These are phyloP conservation scores for Suillus weaverae DNA, from an alignment of 768 basidiomycete genomes.

Conservation along the genomic window DNA sequence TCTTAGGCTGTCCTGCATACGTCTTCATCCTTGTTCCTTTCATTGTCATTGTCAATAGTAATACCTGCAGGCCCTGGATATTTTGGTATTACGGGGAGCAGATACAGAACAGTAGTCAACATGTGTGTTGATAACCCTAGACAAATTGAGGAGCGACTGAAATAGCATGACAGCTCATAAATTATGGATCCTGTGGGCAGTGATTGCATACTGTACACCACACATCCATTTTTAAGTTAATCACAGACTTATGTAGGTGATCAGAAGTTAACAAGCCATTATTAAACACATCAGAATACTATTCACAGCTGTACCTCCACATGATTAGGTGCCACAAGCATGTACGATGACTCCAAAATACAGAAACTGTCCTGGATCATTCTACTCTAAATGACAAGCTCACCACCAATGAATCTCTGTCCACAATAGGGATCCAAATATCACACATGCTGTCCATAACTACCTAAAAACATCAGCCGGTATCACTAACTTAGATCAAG, in stretches of 20 bases:
- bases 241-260: not conserved
- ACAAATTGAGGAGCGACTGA: not conserved
- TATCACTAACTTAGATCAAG: not conserved
- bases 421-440: constrained; percentile 88
- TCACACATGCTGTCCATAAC: constrained; percentile 92
- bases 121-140: constrained; percentile 24
- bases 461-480: constrained; percentile 29
- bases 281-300: not conserved
- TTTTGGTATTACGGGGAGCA: constrained; percentile 48
- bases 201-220: not conserved
- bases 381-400: not conserved
- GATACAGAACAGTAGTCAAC: constrained; percentile 50
- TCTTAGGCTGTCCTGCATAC: constrained; percentile 56
- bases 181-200: not conserved
- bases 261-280: not conserved
- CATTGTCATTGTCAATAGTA: not conserved
- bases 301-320: not conserved
- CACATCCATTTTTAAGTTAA: not conserved
- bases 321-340: not conserved
- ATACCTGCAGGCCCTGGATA: constrained; percentile 36
- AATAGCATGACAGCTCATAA: not conserved
- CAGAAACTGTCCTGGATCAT: not conserved
- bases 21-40: constrained; percentile 4
- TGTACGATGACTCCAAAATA: not conserved
- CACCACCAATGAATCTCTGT: constrained; percentile 79